phyloP scores from a whole-genome alignment of 495 filamentous ascomycete species.

The Halenospora varia region DNA sequence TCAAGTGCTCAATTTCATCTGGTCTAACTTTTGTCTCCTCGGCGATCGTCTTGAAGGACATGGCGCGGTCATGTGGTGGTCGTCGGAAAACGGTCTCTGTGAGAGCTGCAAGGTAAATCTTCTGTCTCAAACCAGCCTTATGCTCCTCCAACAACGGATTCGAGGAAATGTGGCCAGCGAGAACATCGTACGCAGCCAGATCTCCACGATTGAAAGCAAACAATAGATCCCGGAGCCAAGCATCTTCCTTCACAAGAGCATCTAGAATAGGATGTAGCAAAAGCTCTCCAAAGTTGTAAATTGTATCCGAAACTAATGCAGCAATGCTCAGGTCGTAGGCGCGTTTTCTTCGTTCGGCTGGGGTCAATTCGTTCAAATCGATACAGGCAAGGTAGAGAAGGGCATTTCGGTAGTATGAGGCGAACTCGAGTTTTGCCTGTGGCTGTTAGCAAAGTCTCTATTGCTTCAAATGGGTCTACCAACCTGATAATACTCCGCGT shows the following conservation, averaged over 20 bases:
- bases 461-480: conserved; percentile 19
- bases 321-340: conserved; percentile 93
- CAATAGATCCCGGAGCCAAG: conserved; percentile 88
- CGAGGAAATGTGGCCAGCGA: conserved; percentile 71
- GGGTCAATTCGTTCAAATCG: conserved; percentile 66
- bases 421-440: conserved; percentile 80
- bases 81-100: conserved; percentile 96
- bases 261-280: conserved; percentile 95
- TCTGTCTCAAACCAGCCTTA: conserved; percentile 82
- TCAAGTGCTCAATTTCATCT: conserved; percentile 91
- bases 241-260: conserved; percentile 53
- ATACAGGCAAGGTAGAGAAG: conserved; percentile 98
- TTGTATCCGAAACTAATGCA: conserved; percentile 85
- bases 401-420: conserved; percentile 92
- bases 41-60: conserved; percentile 84
- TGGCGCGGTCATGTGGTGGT: conserved; percentile 89
- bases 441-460: conserved; percentile 4
- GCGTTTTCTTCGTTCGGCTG: conserved; percentile 67
- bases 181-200: conserved; percentile 76
- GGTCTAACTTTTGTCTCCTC: conserved; percentile 88
- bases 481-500: conserved; percentile 89
- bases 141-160: conserved; percentile 77
- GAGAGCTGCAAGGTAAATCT: conserved; percentile 92
- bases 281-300: conserved; percentile 99
- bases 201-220: conserved; percentile 98